Conservation (phyloP, 2,329 filamentous ascomycete genomes). For the Colletotrichum incanum region DNA sequence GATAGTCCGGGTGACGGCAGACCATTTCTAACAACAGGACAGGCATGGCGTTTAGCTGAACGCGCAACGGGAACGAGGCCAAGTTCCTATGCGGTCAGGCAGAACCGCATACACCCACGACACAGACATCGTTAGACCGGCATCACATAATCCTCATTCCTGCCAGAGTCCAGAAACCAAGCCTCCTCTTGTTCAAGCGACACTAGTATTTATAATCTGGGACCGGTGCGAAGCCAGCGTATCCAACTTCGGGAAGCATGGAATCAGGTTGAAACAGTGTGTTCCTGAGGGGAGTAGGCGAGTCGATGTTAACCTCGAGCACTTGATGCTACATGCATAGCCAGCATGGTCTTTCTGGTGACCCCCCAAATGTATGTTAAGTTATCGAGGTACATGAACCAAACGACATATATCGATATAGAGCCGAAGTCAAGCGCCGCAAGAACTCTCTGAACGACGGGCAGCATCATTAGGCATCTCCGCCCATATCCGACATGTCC, state of each 20-base stretch:
- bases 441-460: neutral
- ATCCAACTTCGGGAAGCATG: neutral
- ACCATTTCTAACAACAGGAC: neutral
- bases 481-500: neutral
- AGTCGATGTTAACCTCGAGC: neutral
- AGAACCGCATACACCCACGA: neutral
- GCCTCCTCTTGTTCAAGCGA: neutral
- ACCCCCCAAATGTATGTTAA: neutral
- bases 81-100: neutral
- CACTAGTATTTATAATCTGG: too few relatives aligned
- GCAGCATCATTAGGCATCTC: neutral
- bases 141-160: neutral
- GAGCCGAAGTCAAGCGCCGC: neutral
- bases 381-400: neutral
- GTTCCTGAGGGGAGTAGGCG: neutral
- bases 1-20: neutral
- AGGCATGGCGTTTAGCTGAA: neutral
- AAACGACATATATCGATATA: neutral
- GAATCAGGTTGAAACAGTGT: neutral
- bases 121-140: neutral
- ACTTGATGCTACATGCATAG: too few relatives aligned
- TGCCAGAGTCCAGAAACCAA: neutral
- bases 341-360: neutral
- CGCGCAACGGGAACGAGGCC: neutral
- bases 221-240: neutral